phyloP scores from a whole-genome alignment of 1,139 yeast genomes.

The Nakaseomyces sp. region DNA sequence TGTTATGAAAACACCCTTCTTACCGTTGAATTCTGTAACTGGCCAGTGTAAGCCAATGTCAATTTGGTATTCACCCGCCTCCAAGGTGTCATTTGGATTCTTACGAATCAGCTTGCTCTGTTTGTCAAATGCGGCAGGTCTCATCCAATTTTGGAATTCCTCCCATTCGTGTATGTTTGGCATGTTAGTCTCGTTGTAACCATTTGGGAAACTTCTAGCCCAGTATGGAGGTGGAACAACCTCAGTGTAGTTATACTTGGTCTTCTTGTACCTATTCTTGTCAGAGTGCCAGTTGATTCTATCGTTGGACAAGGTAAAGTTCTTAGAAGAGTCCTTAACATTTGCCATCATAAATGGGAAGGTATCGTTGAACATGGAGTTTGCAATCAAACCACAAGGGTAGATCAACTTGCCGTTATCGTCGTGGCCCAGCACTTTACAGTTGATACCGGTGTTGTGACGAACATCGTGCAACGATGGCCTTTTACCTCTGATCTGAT shows the following conservation, averaged over 20 bases:
- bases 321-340: constrained; percentile 35
- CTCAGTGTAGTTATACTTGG: constrained; percentile 47
- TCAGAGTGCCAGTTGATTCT: constrained; percentile 68
- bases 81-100: constrained; percentile 42
- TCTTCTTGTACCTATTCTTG: constrained; percentile 47
- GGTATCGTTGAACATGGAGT: constrained; percentile 67
- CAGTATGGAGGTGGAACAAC: constrained; percentile 77
- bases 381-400: constrained; percentile 77
- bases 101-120: constrained; percentile 59
- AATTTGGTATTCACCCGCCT: constrained; percentile 52
- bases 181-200: constrained; percentile 56
- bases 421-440: constrained; percentile 50
- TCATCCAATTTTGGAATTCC: constrained; percentile 70
- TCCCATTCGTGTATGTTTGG: constrained; percentile 54
- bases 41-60: constrained; percentile 62
- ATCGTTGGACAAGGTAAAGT: constrained; percentile 42
- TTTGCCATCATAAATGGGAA: constrained; percentile 33
- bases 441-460: constrained; percentile 60
- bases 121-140: constrained; percentile 68
- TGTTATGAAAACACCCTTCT: constrained; percentile 56
- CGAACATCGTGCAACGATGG: constrained; percentile 40
- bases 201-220: constrained; percentile 56
- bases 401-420: constrained; percentile 47
- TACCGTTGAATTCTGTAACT: constrained; percentile 58
- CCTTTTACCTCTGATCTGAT: constrained; percentile 64